A percentile compares a stretch with the other conserved stretches of the same genome.
Conservation (phyloP, 140 eudicot species). For the Cichorium intybus region DNA sequence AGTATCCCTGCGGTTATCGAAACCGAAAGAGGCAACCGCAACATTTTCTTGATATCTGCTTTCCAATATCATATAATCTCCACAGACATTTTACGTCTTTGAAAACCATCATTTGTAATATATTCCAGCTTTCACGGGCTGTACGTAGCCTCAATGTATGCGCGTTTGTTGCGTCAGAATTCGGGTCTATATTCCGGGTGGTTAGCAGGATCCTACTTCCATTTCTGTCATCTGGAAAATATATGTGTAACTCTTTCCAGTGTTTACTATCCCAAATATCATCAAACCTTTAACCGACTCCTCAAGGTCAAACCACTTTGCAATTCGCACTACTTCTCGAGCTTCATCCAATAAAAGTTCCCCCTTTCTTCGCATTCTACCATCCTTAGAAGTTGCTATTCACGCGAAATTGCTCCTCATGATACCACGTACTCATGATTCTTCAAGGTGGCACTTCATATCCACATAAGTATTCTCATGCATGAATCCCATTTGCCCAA, state of each 20-base stretch:
- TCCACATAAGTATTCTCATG: too few species aligned
- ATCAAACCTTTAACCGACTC: too few species aligned
- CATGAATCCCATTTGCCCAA: too few species aligned
- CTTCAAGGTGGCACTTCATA: too few species aligned
- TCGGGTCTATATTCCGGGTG: constrained; percentile 21
- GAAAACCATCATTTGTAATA: constrained; percentile 31
- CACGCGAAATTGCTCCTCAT: too few species aligned
- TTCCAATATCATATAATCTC: constrained; percentile 24
- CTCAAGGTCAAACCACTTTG: too few species aligned
- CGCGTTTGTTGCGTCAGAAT: constrained; percentile 12
- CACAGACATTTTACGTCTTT: constrained; percentile 22
- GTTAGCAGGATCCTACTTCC: constrained; percentile 42
- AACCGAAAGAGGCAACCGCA: constrained; percentile 35
- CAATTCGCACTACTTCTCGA: too few species aligned
- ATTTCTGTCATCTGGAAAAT: constrained; percentile 32
- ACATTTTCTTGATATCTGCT: constrained; percentile 32
- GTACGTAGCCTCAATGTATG: constrained; percentile 14
- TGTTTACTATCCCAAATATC: constrained; percentile 37
- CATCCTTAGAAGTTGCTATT: too few species aligned
- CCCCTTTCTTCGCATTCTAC: too few species aligned
- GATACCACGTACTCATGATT: too few species aligned
- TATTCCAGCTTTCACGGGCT: constrained; percentile 30
- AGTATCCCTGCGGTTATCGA: constrained; percentile 43
- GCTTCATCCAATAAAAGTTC: too few species aligned
- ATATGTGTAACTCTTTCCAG: constrained; percentile 20